Conservation (phyloP, 495 filamentous ascomycete species). For the Xylaria venustula region DNA sequence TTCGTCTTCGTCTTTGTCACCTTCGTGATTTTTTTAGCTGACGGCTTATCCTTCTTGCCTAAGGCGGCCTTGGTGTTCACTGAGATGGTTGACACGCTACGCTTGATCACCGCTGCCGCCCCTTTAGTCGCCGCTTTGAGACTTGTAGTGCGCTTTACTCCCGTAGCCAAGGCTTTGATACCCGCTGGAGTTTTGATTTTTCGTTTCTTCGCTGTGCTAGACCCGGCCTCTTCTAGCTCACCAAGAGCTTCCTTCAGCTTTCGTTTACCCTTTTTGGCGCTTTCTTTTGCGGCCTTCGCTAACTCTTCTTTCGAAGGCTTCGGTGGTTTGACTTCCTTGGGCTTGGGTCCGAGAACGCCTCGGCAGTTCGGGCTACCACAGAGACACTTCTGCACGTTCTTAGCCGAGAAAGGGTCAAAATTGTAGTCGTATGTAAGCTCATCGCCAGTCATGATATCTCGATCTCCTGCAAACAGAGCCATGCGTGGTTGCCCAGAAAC, state of each 20-base stretch:
- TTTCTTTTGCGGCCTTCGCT: conserved; percentile 28
- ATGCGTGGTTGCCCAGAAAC: conserved; percentile 94
- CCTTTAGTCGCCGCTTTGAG: conserved; percentile 27
- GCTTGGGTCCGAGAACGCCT: conserved; percentile 73
- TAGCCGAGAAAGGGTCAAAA: conserved; percentile 84
- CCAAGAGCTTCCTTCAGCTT: conserved; percentile 41
- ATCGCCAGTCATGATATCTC: conserved; percentile 86
- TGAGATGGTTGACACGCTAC: conserved; percentile 38
- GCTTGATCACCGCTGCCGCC: conserved; percentile 34
- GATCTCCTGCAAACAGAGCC: conserved; percentile 92
- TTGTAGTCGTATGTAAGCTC: conserved; percentile 99
- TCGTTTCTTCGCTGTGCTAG: conserved; percentile 36
- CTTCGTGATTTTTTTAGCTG: conserved; percentile 20
- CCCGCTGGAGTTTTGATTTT: conserved; percentile 38
- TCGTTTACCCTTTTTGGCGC: conserved; percentile 36
- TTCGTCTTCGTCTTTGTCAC: conserved; percentile 32
- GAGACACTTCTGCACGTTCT: conserved; percentile 80
- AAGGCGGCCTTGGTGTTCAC: conserved; percentile 31
- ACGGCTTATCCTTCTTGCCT: conserved; percentile 17
- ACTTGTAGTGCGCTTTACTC: conserved; percentile 23
- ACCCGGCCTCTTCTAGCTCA: conserved; percentile 28
- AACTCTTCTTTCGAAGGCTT: conserved; percentile 32
- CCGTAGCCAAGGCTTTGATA: conserved; percentile 27
- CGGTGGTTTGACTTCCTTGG: conserved; percentile 54
- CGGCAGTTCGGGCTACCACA: conserved; percentile 76